These are phyloP conservation scores for Colletotrichum sp. DNA, from an alignment of 2,329 filamentous ascomycete genomes.

Conservation along the genomic window DNA sequence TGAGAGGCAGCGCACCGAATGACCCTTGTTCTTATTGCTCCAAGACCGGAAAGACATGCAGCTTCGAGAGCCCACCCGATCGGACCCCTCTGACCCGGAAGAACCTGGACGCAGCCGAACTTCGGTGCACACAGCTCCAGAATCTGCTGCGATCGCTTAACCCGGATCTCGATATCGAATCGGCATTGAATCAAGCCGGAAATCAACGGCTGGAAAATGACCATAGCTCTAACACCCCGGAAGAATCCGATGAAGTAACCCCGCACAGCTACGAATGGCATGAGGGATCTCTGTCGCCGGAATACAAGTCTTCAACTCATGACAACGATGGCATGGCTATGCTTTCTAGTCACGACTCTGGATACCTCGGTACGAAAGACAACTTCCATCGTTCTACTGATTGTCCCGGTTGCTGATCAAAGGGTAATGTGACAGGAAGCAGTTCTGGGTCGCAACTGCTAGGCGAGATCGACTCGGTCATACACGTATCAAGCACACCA, in stretches of 20 bases:
- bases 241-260: slow-evolving; percentile 1
- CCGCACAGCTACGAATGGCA: slow-evolving; percentile 25
- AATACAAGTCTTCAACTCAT: not conserved
- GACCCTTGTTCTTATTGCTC: slow-evolving; percentile 33
- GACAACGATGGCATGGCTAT: not conserved
- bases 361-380: slow-evolving; percentile 25
- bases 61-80: slow-evolving; percentile 34
- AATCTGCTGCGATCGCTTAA: slow-evolving; percentile 29
- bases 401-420: not conserved
- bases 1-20: slow-evolving; percentile 6
- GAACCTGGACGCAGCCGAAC: slow-evolving; percentile 37
- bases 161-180: slow-evolving; percentile 30
- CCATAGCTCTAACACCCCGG: not conserved
- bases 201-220: not conserved
- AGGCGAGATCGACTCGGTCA: slow-evolving; percentile 24
- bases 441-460: slow-evolving; percentile 31
- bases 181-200: not conserved
- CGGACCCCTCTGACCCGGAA: slow-evolving; percentile 38
- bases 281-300: slow-evolving; percentile 18
- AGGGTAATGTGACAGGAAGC: slow-evolving; percentile 15
- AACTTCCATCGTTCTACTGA: not conserved
- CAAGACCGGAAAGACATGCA: slow-evolving; percentile 32
- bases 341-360: slow-evolving; percentile 21
- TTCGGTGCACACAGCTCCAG: slow-evolving; percentile 29
- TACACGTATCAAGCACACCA: not conserved